These are phyloP conservation scores for Apophysomyces sp. DNA, from an alignment of 371 early-diverging fungal genomes.

Conservation along the genomic window DNA sequence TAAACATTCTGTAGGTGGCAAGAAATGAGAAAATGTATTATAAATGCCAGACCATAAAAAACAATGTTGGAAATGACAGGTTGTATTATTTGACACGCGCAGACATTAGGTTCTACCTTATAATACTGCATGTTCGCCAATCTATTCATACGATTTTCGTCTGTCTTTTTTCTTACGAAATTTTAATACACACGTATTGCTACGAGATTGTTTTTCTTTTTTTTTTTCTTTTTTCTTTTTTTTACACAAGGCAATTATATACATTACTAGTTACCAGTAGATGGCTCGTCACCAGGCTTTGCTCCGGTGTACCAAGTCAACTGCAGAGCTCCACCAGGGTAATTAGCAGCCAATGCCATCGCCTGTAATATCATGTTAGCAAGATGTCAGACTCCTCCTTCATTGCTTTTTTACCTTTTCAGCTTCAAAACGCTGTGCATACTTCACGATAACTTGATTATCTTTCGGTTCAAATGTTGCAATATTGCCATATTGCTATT, in stretches of 20 bases:
- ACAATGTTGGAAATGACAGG: too few species aligned
- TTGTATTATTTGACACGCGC: too few species aligned
- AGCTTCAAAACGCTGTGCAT: slow-evolving; percentile 41
- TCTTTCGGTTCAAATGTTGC: slow-evolving; percentile 28
- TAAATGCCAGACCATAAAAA: too few species aligned
- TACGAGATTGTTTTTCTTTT: background rate
- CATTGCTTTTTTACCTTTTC: slow-evolving; percentile 29
- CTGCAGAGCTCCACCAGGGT: slow-evolving; percentile 6
- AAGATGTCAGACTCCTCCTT: background rate
- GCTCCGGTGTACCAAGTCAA: slow-evolving; percentile 17
- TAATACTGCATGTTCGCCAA: too few species aligned
- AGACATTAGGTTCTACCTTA: too few species aligned
- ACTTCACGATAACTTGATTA: slow-evolving; percentile 27
- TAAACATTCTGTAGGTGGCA: too few species aligned
- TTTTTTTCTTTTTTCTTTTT: background rate
- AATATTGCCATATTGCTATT: slow-evolving; percentile 61
- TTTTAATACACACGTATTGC: background rate
- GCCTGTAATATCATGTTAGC: slow-evolving; percentile 4
- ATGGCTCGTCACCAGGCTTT: background rate
- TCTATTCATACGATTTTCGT: too few species aligned
- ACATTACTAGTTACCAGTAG: background rate
- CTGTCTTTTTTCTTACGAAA: too few species aligned
- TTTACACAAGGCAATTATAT: background rate
- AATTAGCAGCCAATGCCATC: slow-evolving; percentile 13
- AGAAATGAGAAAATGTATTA: too few species aligned